Conservation (phyloP, 345 rosid genomes). For the Salix purpurea region DNA sequence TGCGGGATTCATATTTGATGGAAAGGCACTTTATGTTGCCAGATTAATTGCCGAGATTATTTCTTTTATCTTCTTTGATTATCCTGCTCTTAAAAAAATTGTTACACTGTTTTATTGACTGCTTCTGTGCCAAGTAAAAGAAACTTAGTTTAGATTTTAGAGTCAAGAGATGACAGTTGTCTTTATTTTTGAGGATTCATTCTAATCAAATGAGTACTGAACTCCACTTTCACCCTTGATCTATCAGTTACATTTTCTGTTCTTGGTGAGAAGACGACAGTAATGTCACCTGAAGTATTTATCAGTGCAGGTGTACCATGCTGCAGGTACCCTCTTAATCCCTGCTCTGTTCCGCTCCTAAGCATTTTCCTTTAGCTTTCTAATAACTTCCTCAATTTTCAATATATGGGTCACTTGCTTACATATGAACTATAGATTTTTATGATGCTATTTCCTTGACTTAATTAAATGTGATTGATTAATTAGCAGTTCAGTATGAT, state of each 20-base stretch:
- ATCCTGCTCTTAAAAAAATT: not conserved
- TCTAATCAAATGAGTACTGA: not conserved
- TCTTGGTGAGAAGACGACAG: conserved; percentile 97
- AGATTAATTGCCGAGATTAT: not conserved
- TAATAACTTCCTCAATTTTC: conserved; percentile 5
- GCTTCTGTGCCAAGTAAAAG: conserved; percentile 6
- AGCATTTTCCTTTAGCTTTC: conserved; percentile 6
- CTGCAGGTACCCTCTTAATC: conserved; percentile 65
- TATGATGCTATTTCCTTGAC: not conserved
- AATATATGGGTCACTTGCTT: not conserved
- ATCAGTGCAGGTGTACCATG: conserved; percentile 86
- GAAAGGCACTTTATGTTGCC: not conserved
- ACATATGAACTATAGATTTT: not conserved
- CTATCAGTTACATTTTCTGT: conserved; percentile 70
- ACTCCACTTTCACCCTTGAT: conserved; percentile 12
- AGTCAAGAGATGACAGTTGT: not conserved
- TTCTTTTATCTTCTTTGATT: not conserved
- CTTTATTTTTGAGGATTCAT: conserved; percentile 7
- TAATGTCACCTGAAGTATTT: conserved; percentile 97
- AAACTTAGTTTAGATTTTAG: not conserved
- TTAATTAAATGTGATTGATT: not conserved
- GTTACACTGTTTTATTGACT: not conserved
- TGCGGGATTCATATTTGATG: not conserved
- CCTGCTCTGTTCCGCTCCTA: conserved; percentile 20
- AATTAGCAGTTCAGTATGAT: not conserved